phyloP scores from a whole-genome alignment of 225 moss, liverwort and hornwort species.

The Climacium dendroides region DNA sequence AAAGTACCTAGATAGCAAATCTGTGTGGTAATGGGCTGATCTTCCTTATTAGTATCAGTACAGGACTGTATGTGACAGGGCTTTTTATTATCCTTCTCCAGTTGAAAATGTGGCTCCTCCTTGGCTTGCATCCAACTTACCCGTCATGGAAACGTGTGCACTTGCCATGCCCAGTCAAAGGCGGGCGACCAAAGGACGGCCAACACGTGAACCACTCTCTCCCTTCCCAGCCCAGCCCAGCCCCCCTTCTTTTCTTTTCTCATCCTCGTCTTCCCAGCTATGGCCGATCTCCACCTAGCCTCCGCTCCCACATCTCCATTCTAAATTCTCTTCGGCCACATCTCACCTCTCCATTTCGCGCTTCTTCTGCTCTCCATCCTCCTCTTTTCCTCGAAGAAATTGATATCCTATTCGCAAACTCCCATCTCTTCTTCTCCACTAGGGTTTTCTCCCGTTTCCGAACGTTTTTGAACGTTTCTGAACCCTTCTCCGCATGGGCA shows the following conservation, averaged over 20 bases:
- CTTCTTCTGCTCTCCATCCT: not conserved
- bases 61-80: not conserved
- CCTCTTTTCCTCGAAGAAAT: not conserved
- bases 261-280: not conserved
- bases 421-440: not conserved
- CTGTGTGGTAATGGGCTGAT: too few relatives aligned
- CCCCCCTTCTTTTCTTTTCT: not conserved
- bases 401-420: not conserved
- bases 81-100: not conserved
- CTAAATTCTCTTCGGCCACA: not conserved
- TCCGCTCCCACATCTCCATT: not conserved
- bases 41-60: not conserved
- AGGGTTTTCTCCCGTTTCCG: not conserved
- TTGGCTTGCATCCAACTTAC: not conserved
- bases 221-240: not conserved
- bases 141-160: not conserved
- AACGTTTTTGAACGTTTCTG: too few relatives aligned
- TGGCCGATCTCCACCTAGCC: not conserved
- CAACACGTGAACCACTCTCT: not conserved
- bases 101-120: not conserved
- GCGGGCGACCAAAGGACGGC: conserved; percentile 3
- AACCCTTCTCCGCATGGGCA: not conserved
- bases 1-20: too few relatives aligned
- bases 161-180: not conserved
- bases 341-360: not conserved